Percentiles rank a stretch among this genome's conserved stretches.
These are phyloP conservation scores for Cyclocybe aegerita DNA, from an alignment of 768 basidiomycete genomes.

Conservation along the genomic window DNA sequence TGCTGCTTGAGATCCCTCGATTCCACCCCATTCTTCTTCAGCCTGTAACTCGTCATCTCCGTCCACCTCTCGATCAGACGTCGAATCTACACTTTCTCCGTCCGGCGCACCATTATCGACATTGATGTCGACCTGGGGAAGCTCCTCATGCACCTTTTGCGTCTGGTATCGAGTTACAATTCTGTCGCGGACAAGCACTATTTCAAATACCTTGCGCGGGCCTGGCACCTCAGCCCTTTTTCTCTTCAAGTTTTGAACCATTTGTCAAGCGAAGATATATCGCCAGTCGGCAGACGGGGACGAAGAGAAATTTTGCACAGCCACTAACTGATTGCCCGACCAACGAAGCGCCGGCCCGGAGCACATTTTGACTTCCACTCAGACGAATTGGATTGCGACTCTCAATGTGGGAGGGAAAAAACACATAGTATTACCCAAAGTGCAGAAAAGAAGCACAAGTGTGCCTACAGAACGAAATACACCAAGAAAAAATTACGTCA, in stretches of 20 bases:
- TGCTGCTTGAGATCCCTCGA: conserved; percentile 11
- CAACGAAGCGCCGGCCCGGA: neutral
- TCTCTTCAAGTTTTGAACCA: conserved; percentile 26
- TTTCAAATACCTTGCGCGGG: conserved; percentile 20
- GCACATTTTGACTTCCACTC: neutral
- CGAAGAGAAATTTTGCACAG: conserved; percentile 30
- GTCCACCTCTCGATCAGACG: neutral
- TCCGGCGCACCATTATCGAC: conserved; percentile 1
- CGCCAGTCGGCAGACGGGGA: too few relatives aligned
- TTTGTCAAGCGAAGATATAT: conserved; percentile 4
- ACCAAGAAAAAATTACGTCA: neutral
- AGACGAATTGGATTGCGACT: neutral
- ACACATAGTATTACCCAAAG: neutral
- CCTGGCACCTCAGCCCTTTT: conserved; percentile 20
- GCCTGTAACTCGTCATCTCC: conserved; percentile 1
- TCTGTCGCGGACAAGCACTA: neutral
- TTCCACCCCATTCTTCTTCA: conserved; percentile 29
- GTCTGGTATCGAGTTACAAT: neutral
- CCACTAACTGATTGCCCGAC: conserved; percentile 15
- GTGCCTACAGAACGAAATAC: neutral
- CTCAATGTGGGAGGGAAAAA: neutral
- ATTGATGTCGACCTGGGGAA: neutral
- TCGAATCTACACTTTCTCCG: neutral
- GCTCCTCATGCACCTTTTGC: neutral
- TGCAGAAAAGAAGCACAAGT: neutral